Conservation (phyloP, 371 early-diverging fungal species). For the Haplosporangium sp. region DNA sequence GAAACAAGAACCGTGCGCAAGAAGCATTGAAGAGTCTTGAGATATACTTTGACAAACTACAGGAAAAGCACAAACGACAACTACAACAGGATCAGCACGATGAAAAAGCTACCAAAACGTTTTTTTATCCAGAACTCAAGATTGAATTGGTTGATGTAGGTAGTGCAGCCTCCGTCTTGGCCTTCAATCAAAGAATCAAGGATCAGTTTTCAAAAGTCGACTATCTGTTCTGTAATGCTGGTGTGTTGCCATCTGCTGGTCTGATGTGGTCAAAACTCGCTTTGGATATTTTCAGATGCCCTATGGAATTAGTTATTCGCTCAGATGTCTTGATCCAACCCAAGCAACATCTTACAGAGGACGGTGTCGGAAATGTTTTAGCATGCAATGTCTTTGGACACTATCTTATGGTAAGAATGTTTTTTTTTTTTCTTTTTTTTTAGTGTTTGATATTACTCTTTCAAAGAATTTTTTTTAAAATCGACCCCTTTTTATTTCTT, state of each 20-base stretch:
- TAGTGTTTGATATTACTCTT: no score
- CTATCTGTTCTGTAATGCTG: conserved; percentile 86
- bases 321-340: conserved; percentile 77
- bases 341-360: conserved; percentile 64
- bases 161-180: conserved; percentile 60
- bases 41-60: conserved; percentile 50
- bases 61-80: background rate
- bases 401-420: conserved; percentile 74
- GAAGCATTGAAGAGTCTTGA: conserved; percentile 65
- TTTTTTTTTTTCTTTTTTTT: background rate
- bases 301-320: conserved; percentile 71
- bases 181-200: conserved; percentile 30
- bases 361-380: conserved; percentile 83
- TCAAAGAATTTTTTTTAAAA: no score
- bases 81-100: background rate
- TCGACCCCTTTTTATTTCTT: background rate
- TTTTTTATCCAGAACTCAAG: conserved; percentile 27
- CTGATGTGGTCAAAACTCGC: conserved; percentile 63
- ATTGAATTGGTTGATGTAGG: conserved; percentile 71
- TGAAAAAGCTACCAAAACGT: background rate
- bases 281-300: conserved; percentile 65
- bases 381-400: conserved; percentile 92
- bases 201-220: conserved; percentile 66
- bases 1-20: conserved; percentile 70
- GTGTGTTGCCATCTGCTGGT: conserved; percentile 72